Percentiles rank a stretch among this genome's conserved stretches.
Evolutionary conservation across 2,329 filamentous ascomycete species (phyloP).

Genomic region (Cephalotrichum gorgonifer): DNA sequence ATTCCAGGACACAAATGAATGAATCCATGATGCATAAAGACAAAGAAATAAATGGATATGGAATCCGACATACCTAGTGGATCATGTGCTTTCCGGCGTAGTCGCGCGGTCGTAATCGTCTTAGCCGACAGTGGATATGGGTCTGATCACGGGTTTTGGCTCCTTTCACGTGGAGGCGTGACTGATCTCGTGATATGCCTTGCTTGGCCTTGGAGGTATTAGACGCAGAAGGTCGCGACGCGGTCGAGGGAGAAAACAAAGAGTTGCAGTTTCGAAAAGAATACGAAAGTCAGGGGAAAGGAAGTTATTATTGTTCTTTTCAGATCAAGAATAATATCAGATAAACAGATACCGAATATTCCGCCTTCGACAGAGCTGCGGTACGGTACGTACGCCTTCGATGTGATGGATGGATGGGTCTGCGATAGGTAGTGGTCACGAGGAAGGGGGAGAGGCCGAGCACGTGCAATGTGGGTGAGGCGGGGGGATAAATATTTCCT

Average conservation of each 20-base stretch:
- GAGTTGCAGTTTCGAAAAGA: conserved; percentile 1
- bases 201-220: conserved; percentile 7
- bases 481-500: conserved; percentile 21
- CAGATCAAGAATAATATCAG: not conserved
- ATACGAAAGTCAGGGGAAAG: not conserved
- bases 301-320: not conserved
- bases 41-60: conserved; percentile 5
- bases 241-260: conserved; percentile 6
- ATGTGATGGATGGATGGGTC: not conserved
- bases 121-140: conserved; percentile 7
- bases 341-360: not conserved
- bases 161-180: conserved; percentile 33
- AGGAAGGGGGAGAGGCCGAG: conserved; percentile 24
- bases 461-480: conserved; percentile 28
- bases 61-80: conserved; percentile 28
- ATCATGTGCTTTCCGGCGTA: conserved; percentile 29
- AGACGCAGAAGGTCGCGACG: conserved; percentile 2
- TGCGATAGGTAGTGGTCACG: conserved; percentile 23
- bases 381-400: not conserved
- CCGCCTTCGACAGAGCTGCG: not conserved
- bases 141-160: conserved; percentile 32
- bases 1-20: no score
- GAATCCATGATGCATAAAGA: conserved; percentile 6
- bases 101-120: conserved; percentile 5
- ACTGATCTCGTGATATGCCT: conserved; percentile 36